Percentiles rank a stretch among this genome's conserved stretches.
Evolutionary conservation across 495 filamentous ascomycete species (phyloP).

Genomic region (Aspergillus taichungensis): DNA sequence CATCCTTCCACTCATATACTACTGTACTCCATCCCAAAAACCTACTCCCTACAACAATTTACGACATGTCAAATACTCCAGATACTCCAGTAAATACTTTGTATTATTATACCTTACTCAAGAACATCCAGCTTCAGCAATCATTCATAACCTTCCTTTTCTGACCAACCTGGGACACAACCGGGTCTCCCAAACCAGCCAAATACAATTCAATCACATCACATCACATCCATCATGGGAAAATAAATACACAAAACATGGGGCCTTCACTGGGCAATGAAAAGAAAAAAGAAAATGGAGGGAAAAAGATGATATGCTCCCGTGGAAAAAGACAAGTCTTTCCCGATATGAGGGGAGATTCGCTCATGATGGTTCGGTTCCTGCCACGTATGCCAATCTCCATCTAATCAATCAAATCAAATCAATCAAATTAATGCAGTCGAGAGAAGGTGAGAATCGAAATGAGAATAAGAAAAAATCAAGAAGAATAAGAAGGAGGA

Average conservation of each 20-base stretch:
- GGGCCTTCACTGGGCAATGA: constrained; percentile 8
- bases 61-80: too few relatives aligned
- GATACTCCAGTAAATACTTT: too few relatives aligned
- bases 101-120: too few relatives aligned
- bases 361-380: constrained; percentile 19
- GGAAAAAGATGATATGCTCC: constrained; percentile 8
- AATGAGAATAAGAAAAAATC: constrained; percentile 9
- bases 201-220: constrained; percentile 2
- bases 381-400: constrained; percentile 16
- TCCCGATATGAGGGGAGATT: constrained; percentile 9
- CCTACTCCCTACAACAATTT: too few relatives aligned
- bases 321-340: constrained; percentile 8
- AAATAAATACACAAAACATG: constrained; percentile 13
- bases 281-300: too few relatives aligned
- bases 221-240: not conserved
- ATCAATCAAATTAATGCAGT: constrained; percentile 25
- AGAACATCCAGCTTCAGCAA: too few relatives aligned
- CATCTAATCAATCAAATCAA: constrained; percentile 7
- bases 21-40: too few relatives aligned
- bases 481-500: constrained; percentile 7
- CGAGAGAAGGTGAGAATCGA: constrained; percentile 19
- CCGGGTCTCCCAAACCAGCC: constrained; percentile 11
- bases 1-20: too few relatives aligned
- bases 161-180: constrained; percentile 5
- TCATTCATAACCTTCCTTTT: too few relatives aligned